phyloP scores from a whole-genome alignment of 495 filamentous ascomycete genomes.

The Lasiosphaeria hispida region DNA sequence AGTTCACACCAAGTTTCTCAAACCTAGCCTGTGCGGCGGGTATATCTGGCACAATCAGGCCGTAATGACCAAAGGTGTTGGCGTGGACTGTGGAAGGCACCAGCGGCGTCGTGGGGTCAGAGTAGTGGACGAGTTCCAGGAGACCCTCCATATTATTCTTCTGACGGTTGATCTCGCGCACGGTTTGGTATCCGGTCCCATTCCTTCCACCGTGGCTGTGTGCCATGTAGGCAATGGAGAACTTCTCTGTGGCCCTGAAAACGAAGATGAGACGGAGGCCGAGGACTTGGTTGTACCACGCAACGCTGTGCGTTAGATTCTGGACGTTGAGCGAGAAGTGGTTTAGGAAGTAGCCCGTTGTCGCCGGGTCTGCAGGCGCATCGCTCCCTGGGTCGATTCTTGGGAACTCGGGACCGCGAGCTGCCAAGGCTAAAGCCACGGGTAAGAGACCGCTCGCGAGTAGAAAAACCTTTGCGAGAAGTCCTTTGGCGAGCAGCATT shows the following conservation, averaged over 20 bases:
- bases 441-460: too few species aligned
- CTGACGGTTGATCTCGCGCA: constrained; percentile 26
- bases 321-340: constrained; percentile 45
- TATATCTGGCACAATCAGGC: too few species aligned
- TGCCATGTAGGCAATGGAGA: constrained; percentile 31
- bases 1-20: too few species aligned
- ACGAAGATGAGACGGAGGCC: constrained; percentile 51
- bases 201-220: constrained; percentile 35
- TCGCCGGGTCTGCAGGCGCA: constrained; percentile 23
- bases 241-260: constrained; percentile 22
- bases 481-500: too few species aligned
- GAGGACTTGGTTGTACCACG: constrained; percentile 48
- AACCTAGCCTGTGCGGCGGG: too few species aligned
- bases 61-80: too few species aligned
- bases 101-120: too few species aligned
- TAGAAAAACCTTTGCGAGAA: too few species aligned
- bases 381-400: background rate
- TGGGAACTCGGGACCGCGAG: background rate
- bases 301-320: constrained; percentile 37
- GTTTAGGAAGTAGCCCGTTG: constrained; percentile 44
- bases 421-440: too few species aligned
- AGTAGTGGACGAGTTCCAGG: constrained; percentile 29
- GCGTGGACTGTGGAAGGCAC: too few species aligned
- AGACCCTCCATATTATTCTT: constrained; percentile 36
- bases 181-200: constrained; percentile 36